Conservation (phyloP, 2,329 filamentous ascomycete genomes). For the Tolypocladium sp. region DNA sequence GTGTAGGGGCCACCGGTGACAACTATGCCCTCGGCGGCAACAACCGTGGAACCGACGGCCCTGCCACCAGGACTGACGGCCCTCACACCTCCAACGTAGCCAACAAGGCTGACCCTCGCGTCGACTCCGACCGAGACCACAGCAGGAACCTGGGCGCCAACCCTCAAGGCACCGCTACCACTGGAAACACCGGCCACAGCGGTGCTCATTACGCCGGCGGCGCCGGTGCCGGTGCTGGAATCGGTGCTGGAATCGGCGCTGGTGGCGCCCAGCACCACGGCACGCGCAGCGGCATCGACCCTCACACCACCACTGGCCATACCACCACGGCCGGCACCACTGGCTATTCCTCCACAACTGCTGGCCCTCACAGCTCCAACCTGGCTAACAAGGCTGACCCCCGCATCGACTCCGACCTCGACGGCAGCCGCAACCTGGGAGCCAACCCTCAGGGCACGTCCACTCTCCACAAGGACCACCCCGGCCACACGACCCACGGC, state of each 20-base stretch:
- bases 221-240: slow-evolving; percentile 1
- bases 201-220: slow-evolving; percentile 27
- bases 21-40: slow-evolving; percentile 22
- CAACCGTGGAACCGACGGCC: slow-evolving; percentile 7
- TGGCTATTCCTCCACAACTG: slow-evolving; percentile 10
- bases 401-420: slow-evolving; percentile 43
- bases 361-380: slow-evolving; percentile 36
- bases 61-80: slow-evolving; percentile 23
- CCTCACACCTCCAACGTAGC: slow-evolving; percentile 34
- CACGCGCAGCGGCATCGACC: slow-evolving; percentile 8
- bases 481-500: slow-evolving; percentile 24
- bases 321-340: too few species aligned
- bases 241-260: neutral
- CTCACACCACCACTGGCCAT: slow-evolving; percentile 5
- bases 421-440: slow-evolving; percentile 21
- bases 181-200: slow-evolving; percentile 6
- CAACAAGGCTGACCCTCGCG: slow-evolving; percentile 45
- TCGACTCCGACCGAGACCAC: slow-evolving; percentile 40
- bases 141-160: slow-evolving; percentile 20
- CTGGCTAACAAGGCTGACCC: slow-evolving; percentile 42
- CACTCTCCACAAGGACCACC: slow-evolving; percentile 3
- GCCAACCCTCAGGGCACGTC: slow-evolving; percentile 14
- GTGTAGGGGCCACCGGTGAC: slow-evolving; percentile 29
- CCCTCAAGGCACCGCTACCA: slow-evolving; percentile 19
- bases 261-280: neutral